Evolutionary conservation across 257 asterid genomes (phyloP), one percentile per base, ranked within the genome.

Genomic region (Phtheirospermum japonicum): DNA sequence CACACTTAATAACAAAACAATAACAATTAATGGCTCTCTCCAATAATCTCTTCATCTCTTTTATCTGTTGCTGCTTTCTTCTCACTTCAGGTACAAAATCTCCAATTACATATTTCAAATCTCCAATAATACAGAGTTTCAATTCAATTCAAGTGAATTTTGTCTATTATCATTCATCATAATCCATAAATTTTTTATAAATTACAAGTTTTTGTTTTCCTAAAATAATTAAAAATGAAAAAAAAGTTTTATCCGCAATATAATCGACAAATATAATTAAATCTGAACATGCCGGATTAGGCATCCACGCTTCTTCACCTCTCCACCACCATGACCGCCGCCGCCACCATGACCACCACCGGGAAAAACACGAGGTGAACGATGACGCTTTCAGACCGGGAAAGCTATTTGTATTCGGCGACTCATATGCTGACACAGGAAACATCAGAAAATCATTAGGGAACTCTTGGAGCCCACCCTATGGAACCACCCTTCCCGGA

Each of bases 381-480:
- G n/a, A n/a, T n/a, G n/a, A 55, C 10, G 71, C 71, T 2, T 69
- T 65, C 17, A 61, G 74, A 12, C 82, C 84, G 20, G 73, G 83
- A 4, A 89, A 83, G 78, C 67, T 89, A 5, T 93, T 93, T 54
- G 99, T 93, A 3, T 93, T 93, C 43, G 97, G 99, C 16, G 99
- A 93, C 58, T 89, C 99, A 0, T 93, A 93, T 39, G 96, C 81
- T 0, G 99, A 93, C 65, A 93, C 99, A 0, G 99, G 99, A 13
- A 93, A 93, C 76, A 8, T 74, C 31, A 58, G 77, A 37, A 89
- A 85, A 56, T 34, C 89, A 0, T 0, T 75, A 9, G 92, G 83
- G 13, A 71, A 56, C 42, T 85, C 96, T 0, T 93, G 99, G 99
- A 76, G 57, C 14, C 64, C 60, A 10, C 99, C 99, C 1, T 93